Conservation (phyloP, 768 basidiomycete genomes). For the Cystobasidiopsis lactophilus region DNA sequence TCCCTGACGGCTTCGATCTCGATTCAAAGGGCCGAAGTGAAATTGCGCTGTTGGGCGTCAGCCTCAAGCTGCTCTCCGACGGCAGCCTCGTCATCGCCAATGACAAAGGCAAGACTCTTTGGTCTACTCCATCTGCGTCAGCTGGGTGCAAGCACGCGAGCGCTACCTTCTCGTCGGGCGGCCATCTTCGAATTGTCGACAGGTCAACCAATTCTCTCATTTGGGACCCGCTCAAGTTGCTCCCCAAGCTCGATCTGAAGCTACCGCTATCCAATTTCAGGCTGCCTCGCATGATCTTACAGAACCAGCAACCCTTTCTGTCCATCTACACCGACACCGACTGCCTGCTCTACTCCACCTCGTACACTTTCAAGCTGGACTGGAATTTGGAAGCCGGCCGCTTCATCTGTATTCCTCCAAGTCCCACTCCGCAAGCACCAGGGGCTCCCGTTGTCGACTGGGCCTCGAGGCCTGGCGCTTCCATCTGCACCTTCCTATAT, state of each 20-base stretch:
- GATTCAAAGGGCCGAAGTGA: too few relatives aligned
- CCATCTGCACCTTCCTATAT: constrained; percentile 11
- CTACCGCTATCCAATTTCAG: neutral
- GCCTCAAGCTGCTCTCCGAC: too few relatives aligned
- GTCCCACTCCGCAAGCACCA: too few relatives aligned
- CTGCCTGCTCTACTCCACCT: neutral
- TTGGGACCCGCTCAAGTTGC: constrained; percentile 1
- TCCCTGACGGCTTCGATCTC: constrained; percentile 4
- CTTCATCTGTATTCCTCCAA: neutral
- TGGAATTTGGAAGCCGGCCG: neutral
- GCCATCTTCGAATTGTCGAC: neutral
- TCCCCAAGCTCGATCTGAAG: neutral
- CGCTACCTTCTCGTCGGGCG: too few relatives aligned
- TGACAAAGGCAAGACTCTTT: too few relatives aligned
- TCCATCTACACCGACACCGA: constrained; percentile 1
- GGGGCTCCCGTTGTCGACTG: too few relatives aligned
- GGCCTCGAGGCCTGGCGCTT: neutral
- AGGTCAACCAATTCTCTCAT: neutral
- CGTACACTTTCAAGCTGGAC: neutral
- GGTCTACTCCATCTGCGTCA: too few relatives aligned
- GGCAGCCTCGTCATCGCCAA: too few relatives aligned
- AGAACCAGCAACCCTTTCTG: neutral
- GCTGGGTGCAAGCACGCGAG: too few relatives aligned
- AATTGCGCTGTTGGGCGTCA: too few relatives aligned
- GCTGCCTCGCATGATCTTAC: neutral